phyloP scores from a whole-genome alignment of 192 early-diverging fungal species.

The Linnemannia exigua region DNA sequence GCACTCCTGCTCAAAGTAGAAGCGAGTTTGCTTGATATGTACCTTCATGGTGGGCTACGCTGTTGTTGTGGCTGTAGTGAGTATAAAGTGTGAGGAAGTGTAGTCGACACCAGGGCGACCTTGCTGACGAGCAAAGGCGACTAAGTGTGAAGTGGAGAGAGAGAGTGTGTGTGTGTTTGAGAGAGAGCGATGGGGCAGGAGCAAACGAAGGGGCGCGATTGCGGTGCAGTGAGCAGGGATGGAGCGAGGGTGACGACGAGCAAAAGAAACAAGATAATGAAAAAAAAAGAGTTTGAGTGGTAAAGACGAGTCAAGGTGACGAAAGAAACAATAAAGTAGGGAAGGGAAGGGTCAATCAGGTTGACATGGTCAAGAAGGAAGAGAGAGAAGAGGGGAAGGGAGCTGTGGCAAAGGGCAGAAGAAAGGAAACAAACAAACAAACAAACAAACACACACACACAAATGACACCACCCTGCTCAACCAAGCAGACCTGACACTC shows the following conservation, averaged over 20 bases:
- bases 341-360: background rate
- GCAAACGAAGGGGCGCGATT: background rate
- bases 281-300: background rate
- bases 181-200: background rate
- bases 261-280: background rate
- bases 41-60: slow-evolving; percentile 27
- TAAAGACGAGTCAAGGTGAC: background rate
- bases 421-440: background rate
- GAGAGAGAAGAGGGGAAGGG: background rate
- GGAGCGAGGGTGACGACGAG: background rate
- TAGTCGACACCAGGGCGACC: background rate
- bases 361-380: slow-evolving; percentile 4
- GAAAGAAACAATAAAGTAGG: too few relatives aligned
- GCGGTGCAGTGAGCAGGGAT: background rate
- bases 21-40: background rate
- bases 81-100: background rate
- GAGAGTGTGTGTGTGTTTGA: too few relatives aligned
- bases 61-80: background rate
- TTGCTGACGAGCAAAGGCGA: background rate
- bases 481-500: too few relatives aligned
- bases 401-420: background rate
- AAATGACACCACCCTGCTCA: too few relatives aligned
- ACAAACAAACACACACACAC: background rate
- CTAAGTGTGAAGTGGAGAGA: too few relatives aligned
- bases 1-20: background rate